A percentile compares a stretch with the other conserved stretches of the same genome.
Evolutionary conservation across 768 basidiomycete species (phyloP).

Genomic region (Multifurca ochricompacta): DNA sequence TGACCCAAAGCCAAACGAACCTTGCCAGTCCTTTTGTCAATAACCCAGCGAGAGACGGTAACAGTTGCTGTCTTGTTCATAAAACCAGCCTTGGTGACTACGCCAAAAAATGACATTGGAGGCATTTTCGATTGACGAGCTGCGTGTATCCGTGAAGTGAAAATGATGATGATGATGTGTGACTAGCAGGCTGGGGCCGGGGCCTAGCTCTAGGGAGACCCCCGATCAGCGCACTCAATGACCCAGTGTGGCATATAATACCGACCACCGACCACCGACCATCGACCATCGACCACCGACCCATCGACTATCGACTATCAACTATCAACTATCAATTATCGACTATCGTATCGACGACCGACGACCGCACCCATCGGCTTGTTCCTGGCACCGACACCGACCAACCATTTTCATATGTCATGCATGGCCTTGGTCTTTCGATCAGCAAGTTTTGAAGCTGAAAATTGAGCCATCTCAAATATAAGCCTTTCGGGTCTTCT

Average conservation of each 20-base stretch:
- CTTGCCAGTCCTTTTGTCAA: slow-evolving; percentile 73
- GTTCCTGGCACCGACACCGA: background rate
- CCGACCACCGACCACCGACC: too few relatives aligned
- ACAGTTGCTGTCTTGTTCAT: slow-evolving; percentile 86
- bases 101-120: slow-evolving; percentile 65
- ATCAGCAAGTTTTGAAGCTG: too few relatives aligned
- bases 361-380: background rate
- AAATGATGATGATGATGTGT: background rate
- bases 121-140: slow-evolving; percentile 42
- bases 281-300: too few relatives aligned
- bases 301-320: too few relatives aligned
- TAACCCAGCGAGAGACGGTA: slow-evolving; percentile 63
- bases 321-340: too few relatives aligned
- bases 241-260: too few relatives aligned
- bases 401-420: too few relatives aligned
- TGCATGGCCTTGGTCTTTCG: too few relatives aligned
- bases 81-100: slow-evolving; percentile 72
- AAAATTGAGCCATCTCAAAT: too few relatives aligned
- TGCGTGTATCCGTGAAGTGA: background rate
- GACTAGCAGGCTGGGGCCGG: too few relatives aligned
- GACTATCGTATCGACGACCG: background rate
- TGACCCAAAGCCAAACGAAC: slow-evolving; percentile 32
- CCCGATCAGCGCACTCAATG: slow-evolving; percentile 1
- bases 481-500: too few relatives aligned
- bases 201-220: too few relatives aligned